Percentiles rank a stretch among this genome's conserved stretches.
Conservation (phyloP, 768 basidiomycete genomes). For the Mycena indigotica region DNA sequence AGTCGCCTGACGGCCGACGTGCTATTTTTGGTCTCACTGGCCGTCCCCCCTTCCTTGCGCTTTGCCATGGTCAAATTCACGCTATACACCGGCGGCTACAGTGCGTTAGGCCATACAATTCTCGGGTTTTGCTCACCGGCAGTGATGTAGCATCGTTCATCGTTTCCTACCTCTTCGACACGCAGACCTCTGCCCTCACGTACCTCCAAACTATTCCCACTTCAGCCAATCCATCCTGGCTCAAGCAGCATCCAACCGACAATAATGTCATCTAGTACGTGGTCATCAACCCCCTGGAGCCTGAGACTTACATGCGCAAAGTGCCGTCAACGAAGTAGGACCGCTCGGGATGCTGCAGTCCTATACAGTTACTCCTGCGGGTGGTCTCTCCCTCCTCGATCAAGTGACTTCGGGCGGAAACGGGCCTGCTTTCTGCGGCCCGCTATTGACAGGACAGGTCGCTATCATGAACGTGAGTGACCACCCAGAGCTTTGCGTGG, state of each 20-base stretch:
- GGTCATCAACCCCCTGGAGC: not conserved
- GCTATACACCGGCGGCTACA: slow-evolving; percentile 46
- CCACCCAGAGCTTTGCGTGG: not conserved
- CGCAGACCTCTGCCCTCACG: slow-evolving; percentile 34
- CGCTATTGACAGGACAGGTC: slow-evolving; percentile 42
- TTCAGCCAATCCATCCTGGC: slow-evolving; percentile 42
- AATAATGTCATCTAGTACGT: slow-evolving; percentile 37
- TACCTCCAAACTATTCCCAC: slow-evolving; percentile 32
- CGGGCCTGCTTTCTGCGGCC: slow-evolving; percentile 36
- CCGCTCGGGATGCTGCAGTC: slow-evolving; percentile 35
- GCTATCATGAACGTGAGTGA: slow-evolving; percentile 43
- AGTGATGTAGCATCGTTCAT: slow-evolving; percentile 32
- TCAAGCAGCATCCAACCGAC: slow-evolving; percentile 41
- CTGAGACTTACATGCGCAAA: slow-evolving; percentile 15
- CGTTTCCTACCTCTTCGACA: slow-evolving; percentile 43
- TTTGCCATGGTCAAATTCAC: slow-evolving; percentile 49
- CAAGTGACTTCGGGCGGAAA: slow-evolving; percentile 37
- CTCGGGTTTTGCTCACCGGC: not conserved
- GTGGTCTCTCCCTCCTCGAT: slow-evolving; percentile 35
- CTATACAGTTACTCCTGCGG: slow-evolving; percentile 36
- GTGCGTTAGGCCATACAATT: not conserved
- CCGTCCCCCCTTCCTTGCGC: not conserved
- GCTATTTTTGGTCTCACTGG: not conserved
- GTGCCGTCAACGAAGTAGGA: slow-evolving; percentile 41
- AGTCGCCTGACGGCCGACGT: no score